These are phyloP conservation scores for Cantharellus anzutake DNA, from an alignment of 768 basidiomycete species.

Conservation along the genomic window DNA sequence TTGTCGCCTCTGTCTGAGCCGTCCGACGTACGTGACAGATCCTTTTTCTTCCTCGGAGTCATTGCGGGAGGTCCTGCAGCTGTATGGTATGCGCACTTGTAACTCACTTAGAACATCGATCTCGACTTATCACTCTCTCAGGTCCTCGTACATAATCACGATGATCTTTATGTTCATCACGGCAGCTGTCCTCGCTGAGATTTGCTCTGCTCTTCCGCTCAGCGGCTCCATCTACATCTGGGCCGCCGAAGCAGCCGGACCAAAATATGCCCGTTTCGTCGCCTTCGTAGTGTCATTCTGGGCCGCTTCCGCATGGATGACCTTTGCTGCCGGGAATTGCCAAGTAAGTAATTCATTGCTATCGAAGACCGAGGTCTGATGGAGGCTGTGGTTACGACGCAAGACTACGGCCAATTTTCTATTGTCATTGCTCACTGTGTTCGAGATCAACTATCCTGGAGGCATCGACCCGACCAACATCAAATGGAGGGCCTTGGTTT, in stretches of 20 bases:
- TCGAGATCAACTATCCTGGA: slow-evolving; percentile 67
- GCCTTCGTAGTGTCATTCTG: slow-evolving; percentile 89
- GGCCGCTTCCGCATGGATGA: slow-evolving; percentile 93
- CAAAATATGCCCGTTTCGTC: slow-evolving; percentile 68
- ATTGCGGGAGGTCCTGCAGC: slow-evolving; percentile 76
- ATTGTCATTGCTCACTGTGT: slow-evolving; percentile 65
- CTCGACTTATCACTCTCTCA: slow-evolving; percentile 14
- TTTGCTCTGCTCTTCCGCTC: slow-evolving; percentile 73
- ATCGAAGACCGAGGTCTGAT: not conserved
- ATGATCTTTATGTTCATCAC: slow-evolving; percentile 79
- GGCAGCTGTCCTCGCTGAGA: slow-evolving; percentile 70
- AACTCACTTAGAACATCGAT: not conserved
- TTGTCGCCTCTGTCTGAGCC: not conserved
- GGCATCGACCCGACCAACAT: slow-evolving; percentile 49
- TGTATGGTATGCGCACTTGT: slow-evolving; percentile 35
- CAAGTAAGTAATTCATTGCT: slow-evolving; percentile 32
- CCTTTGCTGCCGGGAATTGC: slow-evolving; percentile 74
- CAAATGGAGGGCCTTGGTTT: slow-evolving; percentile 74
- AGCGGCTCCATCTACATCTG: slow-evolving; percentile 90
- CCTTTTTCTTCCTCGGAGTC: slow-evolving; percentile 62
- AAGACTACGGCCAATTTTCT: slow-evolving; percentile 83
- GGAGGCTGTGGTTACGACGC: not conserved
- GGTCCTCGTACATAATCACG: slow-evolving; percentile 73
- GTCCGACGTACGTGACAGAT: slow-evolving; percentile 22
- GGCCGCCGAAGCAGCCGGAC: slow-evolving; percentile 85